Evolutionary conservation across 78 protist genomes (phyloP).

Genomic region (Dictyostelium capitatum): DNA sequence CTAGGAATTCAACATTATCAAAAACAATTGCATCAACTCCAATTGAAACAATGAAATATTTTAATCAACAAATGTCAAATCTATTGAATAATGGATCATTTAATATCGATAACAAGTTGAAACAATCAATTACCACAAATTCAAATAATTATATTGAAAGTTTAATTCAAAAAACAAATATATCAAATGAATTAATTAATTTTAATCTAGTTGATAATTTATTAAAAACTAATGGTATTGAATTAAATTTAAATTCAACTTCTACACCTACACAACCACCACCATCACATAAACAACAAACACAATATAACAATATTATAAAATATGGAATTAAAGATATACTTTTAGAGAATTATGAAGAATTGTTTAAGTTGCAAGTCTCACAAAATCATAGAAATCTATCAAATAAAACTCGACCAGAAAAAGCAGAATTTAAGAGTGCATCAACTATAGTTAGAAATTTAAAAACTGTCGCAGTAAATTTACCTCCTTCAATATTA

Average conservation of each 20-base stretch:
- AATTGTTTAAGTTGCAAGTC: slow-evolving; percentile 43
- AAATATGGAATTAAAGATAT: neutral
- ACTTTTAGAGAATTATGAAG: slow-evolving; percentile 25
- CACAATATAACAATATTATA: slow-evolving; percentile 19
- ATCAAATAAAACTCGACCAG: too few relatives aligned
- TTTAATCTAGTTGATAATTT: neutral
- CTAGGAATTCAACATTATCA: neutral
- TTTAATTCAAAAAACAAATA: neutral
- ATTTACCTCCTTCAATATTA: too few relatives aligned
- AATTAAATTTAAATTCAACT: neutral
- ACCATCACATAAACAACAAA: neutral
- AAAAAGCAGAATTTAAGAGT: too few relatives aligned
- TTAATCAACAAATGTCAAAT: slow-evolving; percentile 48
- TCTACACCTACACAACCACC: neutral
- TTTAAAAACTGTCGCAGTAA: too few relatives aligned
- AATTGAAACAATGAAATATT: slow-evolving; percentile 14
- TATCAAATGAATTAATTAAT: neutral
- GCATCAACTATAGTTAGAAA: too few relatives aligned
- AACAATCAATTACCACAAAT: neutral
- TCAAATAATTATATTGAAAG: neutral
- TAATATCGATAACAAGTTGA: neutral
- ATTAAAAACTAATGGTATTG: slow-evolving; percentile 28
- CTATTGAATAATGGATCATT: slow-evolving; percentile 22
- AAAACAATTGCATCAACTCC: neutral
- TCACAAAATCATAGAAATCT: slow-evolving; percentile 29